Percentiles rank a stretch among this genome's conserved stretches.
phyloP scores from a whole-genome alignment of 1,284 basidiomycete species.

The Trichosporon coremiiforme region DNA sequence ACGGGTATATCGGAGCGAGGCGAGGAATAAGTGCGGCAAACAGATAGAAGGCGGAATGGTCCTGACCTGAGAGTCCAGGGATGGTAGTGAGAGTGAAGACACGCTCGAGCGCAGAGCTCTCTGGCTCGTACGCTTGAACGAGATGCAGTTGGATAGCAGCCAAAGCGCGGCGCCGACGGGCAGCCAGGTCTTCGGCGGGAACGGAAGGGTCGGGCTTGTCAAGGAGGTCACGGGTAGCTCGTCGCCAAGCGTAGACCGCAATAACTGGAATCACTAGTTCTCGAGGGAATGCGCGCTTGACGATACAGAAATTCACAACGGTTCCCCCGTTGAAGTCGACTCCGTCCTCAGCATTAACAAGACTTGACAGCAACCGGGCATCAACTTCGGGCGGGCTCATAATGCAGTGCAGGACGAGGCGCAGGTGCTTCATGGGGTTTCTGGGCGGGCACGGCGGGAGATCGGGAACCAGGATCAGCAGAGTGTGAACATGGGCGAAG shows the following conservation, averaged over 20 bases:
- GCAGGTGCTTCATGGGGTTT: background rate
- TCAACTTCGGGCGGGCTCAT: conserved; percentile 19
- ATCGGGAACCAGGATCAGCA: conserved; percentile 18
- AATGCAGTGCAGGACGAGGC: background rate
- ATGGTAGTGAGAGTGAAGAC: conserved; percentile 32
- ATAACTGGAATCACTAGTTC: conserved; percentile 27
- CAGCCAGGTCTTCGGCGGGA: background rate
- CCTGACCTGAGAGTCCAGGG: conserved; percentile 32
- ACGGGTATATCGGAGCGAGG: conserved; percentile 52
- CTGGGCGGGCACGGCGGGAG: conserved; percentile 27
- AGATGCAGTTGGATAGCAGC: conserved; percentile 39
- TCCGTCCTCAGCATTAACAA: conserved; percentile 1
- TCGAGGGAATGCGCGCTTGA: conserved; percentile 21
- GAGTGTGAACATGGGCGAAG: conserved; percentile 28
- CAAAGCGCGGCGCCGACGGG: conserved; percentile 25
- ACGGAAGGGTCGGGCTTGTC: background rate
- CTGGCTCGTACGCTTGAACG: conserved; percentile 30
- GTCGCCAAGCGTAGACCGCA: conserved; percentile 24
- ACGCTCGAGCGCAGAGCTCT: conserved; percentile 23
- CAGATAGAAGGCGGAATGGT: conserved; percentile 51
- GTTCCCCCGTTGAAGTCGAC: background rate
- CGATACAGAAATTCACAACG: conserved; percentile 11
- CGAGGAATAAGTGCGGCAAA: conserved; percentile 51
- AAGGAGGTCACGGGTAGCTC: background rate
- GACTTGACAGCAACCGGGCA: conserved; percentile 13